Conservation (phyloP, 2,329 filamentous ascomycete species). For the Colletotrichum destructivum region DNA sequence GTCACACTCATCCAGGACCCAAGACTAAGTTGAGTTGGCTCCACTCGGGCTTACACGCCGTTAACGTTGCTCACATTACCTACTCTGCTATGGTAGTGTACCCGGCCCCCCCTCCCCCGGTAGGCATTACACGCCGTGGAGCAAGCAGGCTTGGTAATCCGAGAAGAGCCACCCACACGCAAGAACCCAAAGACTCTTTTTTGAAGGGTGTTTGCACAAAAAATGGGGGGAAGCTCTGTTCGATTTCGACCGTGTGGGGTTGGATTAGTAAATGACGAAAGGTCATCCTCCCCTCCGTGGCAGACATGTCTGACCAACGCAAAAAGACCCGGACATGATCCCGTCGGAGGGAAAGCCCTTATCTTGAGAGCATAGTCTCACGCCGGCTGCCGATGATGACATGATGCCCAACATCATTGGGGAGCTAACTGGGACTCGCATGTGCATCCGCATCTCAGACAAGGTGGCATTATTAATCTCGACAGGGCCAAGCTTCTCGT, state of each 20-base stretch:
- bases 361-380: conserved; percentile 18
- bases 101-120: not conserved
- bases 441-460: conserved; percentile 17
- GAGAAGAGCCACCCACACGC: not conserved
- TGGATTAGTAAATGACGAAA: not conserved
- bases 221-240: not conserved
- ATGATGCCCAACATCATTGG: conserved; percentile 8
- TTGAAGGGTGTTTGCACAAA: not conserved
- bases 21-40: conserved; percentile 22
- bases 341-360: not conserved
- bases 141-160: conserved; percentile 27
- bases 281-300: conserved; percentile 18
- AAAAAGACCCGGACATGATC: not conserved
- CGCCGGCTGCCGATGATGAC: conserved; percentile 18
- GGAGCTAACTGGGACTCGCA: conserved; percentile 17
- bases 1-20: no score
- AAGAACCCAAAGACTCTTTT: not conserved
- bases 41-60: conserved; percentile 14
- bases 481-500: conserved; percentile 12
- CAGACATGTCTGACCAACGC: conserved; percentile 23
- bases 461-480: conserved; percentile 30
- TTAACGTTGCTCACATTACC: conserved; percentile 13
- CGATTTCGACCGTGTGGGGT: not conserved
- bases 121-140: conserved; percentile 12
- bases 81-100: not conserved